A percentile compares a stretch with the other conserved stretches of the same genome.
Evolutionary conservation across 805 yeast genomes (phyloP).

Genomic region (Starmerella stellata): DNA sequence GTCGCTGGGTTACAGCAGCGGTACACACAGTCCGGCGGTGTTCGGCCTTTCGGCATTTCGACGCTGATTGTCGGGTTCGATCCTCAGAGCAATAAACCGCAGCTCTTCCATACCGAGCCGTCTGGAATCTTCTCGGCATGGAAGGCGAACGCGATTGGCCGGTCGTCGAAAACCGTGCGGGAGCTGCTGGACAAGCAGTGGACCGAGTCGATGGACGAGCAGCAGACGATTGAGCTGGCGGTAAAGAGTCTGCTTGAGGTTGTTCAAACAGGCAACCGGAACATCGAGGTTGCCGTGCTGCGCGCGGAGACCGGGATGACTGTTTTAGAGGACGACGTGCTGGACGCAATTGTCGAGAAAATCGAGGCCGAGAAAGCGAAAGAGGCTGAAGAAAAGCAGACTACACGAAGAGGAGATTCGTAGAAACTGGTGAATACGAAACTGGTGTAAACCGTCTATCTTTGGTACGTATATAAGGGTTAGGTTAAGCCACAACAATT

Average conservation of each 20-base stretch:
- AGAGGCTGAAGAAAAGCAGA: constrained; percentile 31
- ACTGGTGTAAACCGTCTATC: no score
- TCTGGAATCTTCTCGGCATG: constrained; percentile 93
- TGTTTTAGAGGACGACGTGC: constrained; percentile 46
- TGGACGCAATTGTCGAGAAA: constrained; percentile 55
- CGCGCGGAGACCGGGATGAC: constrained; percentile 46
- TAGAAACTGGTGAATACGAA: no score
- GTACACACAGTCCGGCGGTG: constrained; percentile 97
- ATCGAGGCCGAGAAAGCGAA: constrained; percentile 78
- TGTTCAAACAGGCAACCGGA: constrained; percentile 93
- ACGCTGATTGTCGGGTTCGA: constrained; percentile 94
- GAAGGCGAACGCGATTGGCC: constrained; percentile 95
- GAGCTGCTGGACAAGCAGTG: constrained; percentile 88
- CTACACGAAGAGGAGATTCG: constrained; percentile 29
- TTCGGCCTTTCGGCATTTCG: constrained; percentile 92
- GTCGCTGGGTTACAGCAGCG: constrained; percentile 97
- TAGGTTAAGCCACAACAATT: no score
- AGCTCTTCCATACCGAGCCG: constrained; percentile 87
- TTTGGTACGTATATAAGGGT: no score
- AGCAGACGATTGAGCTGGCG: constrained; percentile 60
- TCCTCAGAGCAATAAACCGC: constrained; percentile 61
- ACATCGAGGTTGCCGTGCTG: constrained; percentile 82
- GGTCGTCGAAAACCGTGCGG: constrained; percentile 84
- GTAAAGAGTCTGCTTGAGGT: constrained; percentile 81
- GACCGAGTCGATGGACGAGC: constrained; percentile 39